Percentiles rank a stretch among this genome's conserved stretches.
These are phyloP conservation scores for Penicillium samsonianum DNA, from an alignment of 495 filamentous ascomycete genomes.

Conservation along the genomic window DNA sequence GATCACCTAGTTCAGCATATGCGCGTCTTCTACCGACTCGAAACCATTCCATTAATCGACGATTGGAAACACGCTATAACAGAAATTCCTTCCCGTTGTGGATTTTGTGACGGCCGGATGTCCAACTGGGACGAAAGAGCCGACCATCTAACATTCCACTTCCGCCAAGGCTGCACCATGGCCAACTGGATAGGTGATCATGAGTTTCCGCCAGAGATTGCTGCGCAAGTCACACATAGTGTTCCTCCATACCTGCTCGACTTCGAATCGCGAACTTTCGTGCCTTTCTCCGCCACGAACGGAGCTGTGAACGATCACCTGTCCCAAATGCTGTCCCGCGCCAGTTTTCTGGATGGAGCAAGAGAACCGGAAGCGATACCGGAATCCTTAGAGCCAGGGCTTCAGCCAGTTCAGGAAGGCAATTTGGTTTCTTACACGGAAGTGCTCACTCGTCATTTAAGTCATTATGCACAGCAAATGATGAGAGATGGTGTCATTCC, in stretches of 20 bases:
- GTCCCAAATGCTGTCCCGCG: conserved; percentile 15
- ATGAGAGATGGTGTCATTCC: conserved; percentile 24
- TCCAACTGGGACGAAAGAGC: conserved; percentile 61
- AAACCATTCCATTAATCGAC: conserved; percentile 61
- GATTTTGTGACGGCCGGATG: conserved; percentile 62
- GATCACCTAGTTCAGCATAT: conserved; percentile 80
- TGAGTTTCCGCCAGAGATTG: conserved; percentile 63
- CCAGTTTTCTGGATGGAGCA: neutral
- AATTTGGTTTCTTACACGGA: conserved; percentile 19
- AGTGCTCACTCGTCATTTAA: conserved; percentile 24
- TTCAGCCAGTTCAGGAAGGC: neutral
- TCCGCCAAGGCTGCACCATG: conserved; percentile 64
- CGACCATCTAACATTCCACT: conserved; percentile 65
- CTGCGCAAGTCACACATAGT: conserved; percentile 61
- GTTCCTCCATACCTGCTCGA: conserved; percentile 55
- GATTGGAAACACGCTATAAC: conserved; percentile 64
- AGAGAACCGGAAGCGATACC: neutral
- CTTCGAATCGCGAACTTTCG: conserved; percentile 27
- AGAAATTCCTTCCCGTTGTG: conserved; percentile 63
- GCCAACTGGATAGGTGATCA: conserved; percentile 69
- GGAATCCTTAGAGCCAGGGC: too few species aligned
- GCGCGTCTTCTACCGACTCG: conserved; percentile 65
- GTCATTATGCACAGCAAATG: conserved; percentile 23
- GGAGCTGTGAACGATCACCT: conserved; percentile 21
- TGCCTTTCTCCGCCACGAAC: conserved; percentile 35